These are phyloP conservation scores for Pythium phragmiticola DNA, from an alignment of 352 stramenopile genomes.

Conservation along the genomic window DNA sequence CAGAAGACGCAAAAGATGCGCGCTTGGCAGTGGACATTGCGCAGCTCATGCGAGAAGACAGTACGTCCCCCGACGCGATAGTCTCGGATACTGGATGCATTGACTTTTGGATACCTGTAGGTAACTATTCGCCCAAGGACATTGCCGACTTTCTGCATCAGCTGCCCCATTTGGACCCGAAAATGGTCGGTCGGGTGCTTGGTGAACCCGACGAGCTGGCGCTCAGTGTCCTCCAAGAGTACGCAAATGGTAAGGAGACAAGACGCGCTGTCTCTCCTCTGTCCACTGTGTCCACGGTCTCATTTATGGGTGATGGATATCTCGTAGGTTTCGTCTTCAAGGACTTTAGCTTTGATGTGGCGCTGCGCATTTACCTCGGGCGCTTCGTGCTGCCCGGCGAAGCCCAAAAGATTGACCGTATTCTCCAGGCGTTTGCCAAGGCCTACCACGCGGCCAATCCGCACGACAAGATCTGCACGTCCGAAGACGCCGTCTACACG, in stretches of 20 bases:
- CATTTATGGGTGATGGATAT: not conserved
- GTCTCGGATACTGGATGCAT: not conserved
- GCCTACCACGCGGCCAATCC: slow-evolving; percentile 64
- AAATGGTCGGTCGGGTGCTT: slow-evolving; percentile 70
- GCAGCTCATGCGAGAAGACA: slow-evolving; percentile 49
- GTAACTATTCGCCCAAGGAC: slow-evolving; percentile 44
- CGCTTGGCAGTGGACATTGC: slow-evolving; percentile 31
- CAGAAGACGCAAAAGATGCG: slow-evolving; percentile 17
- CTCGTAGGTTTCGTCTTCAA: slow-evolving; percentile 68
- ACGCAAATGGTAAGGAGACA: slow-evolving; percentile 42
- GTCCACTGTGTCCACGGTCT: not conserved
- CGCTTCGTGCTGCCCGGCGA: slow-evolving; percentile 70
- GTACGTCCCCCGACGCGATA: slow-evolving; percentile 23
- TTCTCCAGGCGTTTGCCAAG: slow-evolving; percentile 75
- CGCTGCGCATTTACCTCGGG: slow-evolving; percentile 69
- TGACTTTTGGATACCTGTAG: slow-evolving; percentile 12
- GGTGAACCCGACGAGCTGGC: slow-evolving; percentile 63
- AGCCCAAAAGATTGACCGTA: slow-evolving; percentile 86
- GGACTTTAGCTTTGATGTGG: slow-evolving; percentile 57
- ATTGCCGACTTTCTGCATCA: slow-evolving; percentile 67
- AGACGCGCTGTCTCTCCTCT: not conserved
- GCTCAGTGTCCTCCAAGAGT: slow-evolving; percentile 65
- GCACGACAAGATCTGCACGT: slow-evolving; percentile 46
- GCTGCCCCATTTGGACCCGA: slow-evolving; percentile 61
- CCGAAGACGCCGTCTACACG: slow-evolving; percentile 75